Percentiles rank a stretch among this genome's conserved stretches.
phyloP scores from a whole-genome alignment of 768 basidiomycete genomes.

The Boletus sp. region DNA sequence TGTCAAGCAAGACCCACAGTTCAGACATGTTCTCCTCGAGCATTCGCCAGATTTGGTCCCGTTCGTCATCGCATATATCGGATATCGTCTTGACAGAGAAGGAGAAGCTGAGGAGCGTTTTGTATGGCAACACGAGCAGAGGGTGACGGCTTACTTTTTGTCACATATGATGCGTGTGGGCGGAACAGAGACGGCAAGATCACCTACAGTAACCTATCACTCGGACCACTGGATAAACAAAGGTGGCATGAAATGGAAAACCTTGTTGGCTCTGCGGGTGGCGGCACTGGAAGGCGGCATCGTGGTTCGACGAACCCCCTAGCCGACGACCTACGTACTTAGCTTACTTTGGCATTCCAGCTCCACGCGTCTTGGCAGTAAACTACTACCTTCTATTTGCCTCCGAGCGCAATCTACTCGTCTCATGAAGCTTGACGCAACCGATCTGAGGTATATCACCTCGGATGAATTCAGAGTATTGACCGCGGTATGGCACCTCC shows the following conservation, averaged over 20 bases:
- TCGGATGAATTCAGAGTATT: conserved; percentile 95
- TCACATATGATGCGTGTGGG: conserved; percentile 5
- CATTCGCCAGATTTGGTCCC: conserved; percentile 48
- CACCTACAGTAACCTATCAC: conserved; percentile 21
- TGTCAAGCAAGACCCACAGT: conserved; percentile 29
- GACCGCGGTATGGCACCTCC: conserved; percentile 62
- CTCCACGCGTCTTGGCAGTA: conserved; percentile 3
- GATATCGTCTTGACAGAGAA: conserved; percentile 26
- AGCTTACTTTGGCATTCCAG: conserved; percentile 2
- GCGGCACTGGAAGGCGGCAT: conserved; percentile 20
- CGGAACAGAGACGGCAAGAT: conserved; percentile 19
- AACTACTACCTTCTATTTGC: neutral
- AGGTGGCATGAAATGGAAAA: conserved; percentile 9
- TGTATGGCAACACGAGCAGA: neutral
- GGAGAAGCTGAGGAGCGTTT: conserved; percentile 15
- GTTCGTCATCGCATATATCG: conserved; percentile 37
- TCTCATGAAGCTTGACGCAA: conserved; percentile 88
- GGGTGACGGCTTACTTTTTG: conserved; percentile 14
- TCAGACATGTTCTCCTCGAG: conserved; percentile 60
- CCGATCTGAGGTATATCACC: conserved; percentile 89
- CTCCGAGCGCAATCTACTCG: neutral
- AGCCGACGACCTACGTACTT: neutral
- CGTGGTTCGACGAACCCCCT: neutral
- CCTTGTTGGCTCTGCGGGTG: conserved; percentile 36
- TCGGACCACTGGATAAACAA: neutral